These are phyloP conservation scores for Suillus tomentosus DNA, from an alignment of 768 basidiomycete species.

Conservation along the genomic window DNA sequence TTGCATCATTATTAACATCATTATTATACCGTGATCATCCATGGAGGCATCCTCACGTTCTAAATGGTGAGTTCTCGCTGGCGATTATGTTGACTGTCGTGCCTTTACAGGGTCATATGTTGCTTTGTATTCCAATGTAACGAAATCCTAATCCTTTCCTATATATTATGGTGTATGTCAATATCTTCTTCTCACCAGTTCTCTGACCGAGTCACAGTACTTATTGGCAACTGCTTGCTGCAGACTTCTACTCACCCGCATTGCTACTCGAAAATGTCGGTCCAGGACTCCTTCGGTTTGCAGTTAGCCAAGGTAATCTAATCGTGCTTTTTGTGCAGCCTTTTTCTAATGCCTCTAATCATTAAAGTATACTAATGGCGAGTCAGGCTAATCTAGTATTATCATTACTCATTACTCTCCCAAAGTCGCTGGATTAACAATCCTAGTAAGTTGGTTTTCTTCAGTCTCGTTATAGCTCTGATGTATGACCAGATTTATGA, in stretches of 20 bases:
- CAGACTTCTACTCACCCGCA: background rate
- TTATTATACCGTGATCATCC: too few species aligned
- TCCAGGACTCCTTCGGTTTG: background rate
- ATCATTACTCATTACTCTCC: background rate
- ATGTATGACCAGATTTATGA: background rate
- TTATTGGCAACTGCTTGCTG: background rate
- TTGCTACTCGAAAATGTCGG: background rate
- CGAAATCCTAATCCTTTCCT: too few species aligned
- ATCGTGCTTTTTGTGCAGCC: background rate
- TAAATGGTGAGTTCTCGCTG: background rate
- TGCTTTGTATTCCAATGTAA: too few species aligned
- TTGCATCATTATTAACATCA: too few species aligned
- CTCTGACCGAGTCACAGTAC: too few species aligned
- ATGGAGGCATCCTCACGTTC: background rate
- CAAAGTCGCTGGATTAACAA: constrained; percentile 1
- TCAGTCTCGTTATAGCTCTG: background rate
- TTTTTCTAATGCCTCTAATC: background rate
- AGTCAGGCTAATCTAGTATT: background rate
- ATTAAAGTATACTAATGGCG: background rate
- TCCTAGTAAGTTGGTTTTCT: background rate
- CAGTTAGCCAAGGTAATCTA: constrained; percentile 1
- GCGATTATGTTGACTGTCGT: too few species aligned
- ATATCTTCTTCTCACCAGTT: too few species aligned
- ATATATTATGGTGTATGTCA: too few species aligned
- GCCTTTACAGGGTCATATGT: too few species aligned